A percentile compares a stretch with the other conserved stretches of the same genome.
phyloP scores from a whole-genome alignment of 1,284 basidiomycete species.

The Apiotrichum montevideense region DNA sequence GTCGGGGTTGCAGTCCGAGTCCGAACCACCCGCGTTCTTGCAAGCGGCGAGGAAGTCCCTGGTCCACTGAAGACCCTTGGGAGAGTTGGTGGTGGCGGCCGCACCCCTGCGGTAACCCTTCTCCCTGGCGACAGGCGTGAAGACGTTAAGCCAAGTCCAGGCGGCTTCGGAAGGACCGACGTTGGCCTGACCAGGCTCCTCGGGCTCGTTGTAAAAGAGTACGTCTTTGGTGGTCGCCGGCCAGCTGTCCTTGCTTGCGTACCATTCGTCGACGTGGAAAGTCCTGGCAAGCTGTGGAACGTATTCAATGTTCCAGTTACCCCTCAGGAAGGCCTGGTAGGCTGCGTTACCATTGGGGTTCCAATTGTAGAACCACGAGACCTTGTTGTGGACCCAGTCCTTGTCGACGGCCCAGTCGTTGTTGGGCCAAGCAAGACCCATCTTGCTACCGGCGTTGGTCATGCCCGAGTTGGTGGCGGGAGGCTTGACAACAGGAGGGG shows the following conservation, averaged over 20 bases:
- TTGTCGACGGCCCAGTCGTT: no score
- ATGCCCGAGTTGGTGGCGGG: no score
- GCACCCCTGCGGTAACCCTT: conserved; percentile 45
- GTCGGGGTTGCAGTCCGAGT: conserved; percentile 31
- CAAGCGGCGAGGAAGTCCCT: conserved; percentile 56
- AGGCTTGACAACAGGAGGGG: conserved; percentile 15
- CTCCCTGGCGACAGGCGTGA: conserved; percentile 47
- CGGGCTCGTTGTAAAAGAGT: conserved; percentile 62
- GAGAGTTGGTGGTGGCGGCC: conserved; percentile 23
- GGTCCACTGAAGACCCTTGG: conserved; percentile 52
- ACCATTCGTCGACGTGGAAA: conserved; percentile 26
- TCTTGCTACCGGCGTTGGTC: conserved; percentile 45
- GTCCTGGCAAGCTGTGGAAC: conserved; percentile 45
- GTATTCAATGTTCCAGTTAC: conserved; percentile 51
- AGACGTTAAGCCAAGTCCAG: conserved; percentile 57
- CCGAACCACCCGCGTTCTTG: conserved; percentile 12
- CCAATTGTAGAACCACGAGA: conserved; percentile 47
- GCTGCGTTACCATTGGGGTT: not conserved
- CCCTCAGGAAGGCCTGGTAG: conserved; percentile 41
- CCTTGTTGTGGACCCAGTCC: conserved; percentile 45
- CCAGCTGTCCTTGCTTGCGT: conserved; percentile 32
- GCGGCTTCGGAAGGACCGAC: conserved; percentile 38
- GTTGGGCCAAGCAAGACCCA: no score
- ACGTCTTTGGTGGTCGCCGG: conserved; percentile 54
- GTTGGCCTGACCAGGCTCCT: conserved; percentile 59